Percentiles rank a stretch among this genome's conserved stretches.
phyloP scores from a whole-genome alignment of 1,139 yeast genomes.

The Yamadazyma diddensiae region DNA sequence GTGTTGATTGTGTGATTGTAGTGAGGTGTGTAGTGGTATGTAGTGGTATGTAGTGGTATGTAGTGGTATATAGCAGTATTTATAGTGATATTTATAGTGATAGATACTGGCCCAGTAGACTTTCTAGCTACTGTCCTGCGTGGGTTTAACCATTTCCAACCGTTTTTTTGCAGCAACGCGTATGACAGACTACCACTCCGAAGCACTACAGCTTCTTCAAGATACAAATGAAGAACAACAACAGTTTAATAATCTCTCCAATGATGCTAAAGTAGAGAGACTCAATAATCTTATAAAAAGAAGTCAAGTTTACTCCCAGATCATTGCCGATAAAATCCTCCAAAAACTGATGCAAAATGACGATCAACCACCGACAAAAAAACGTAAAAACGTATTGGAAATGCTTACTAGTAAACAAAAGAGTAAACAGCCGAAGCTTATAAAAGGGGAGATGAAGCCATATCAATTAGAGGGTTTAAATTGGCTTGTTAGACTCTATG shows the following conservation, averaged over 20 bases:
- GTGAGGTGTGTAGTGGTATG: no score
- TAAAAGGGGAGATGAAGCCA: constrained; percentile 67
- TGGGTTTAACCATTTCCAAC: no score
- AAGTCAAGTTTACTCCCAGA: constrained; percentile 79
- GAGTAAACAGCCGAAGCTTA: constrained; percentile 57
- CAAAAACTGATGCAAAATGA: constrained; percentile 7
- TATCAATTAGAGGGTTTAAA: constrained; percentile 89
- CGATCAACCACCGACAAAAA: constrained; percentile 6
- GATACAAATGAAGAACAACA: constrained; percentile 23
- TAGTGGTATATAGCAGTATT: no score
- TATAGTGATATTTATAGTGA: no score
- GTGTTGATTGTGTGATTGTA: no score
- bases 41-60: no score
- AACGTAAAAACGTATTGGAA: constrained; percentile 11
- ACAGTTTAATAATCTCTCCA: constrained; percentile 40
- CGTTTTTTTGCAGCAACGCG: no score
- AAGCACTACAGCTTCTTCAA: constrained; percentile 4
- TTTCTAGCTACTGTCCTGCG: no score
- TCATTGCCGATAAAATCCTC: constrained; percentile 73
- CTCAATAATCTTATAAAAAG: constrained; percentile 72
- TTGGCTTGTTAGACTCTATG: constrained; percentile 85
- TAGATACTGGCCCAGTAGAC: no score
- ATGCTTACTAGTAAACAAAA: constrained; percentile 21
- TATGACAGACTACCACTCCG: constrained; percentile 5
- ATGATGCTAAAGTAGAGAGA: constrained; percentile 51